phyloP scores from a whole-genome alignment of 108 stramenopile species.

The Poteriospumella lacustris region DNA sequence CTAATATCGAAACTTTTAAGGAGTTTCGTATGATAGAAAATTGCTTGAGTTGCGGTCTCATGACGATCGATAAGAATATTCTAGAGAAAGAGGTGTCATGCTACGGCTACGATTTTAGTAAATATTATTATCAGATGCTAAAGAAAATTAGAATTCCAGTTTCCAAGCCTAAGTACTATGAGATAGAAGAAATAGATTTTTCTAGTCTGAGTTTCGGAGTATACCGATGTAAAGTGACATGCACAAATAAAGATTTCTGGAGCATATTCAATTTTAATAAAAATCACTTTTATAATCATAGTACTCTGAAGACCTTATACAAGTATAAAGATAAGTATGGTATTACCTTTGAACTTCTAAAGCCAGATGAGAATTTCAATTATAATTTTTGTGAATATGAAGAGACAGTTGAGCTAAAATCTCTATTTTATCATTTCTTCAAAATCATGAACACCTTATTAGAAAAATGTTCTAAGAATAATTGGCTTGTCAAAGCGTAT shows the following conservation, averaged over 20 bases:
- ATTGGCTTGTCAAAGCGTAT: not conserved
- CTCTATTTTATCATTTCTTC: not conserved
- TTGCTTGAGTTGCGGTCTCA: not conserved
- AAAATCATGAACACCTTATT: not conserved
- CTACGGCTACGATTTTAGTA: not conserved
- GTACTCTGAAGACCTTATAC: not conserved
- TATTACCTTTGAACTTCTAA: not conserved
- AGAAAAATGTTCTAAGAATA: not conserved
- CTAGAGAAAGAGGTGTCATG: not conserved
- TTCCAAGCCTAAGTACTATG: too few relatives aligned
- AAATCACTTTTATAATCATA: not conserved
- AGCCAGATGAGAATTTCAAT: not conserved
- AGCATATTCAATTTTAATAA: not conserved
- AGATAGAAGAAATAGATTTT: too few relatives aligned
- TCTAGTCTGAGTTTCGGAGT: too few relatives aligned
- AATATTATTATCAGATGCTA: too few relatives aligned
- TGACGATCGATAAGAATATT: not conserved
- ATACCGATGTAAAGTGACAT: too few relatives aligned
- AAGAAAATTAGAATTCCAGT: too few relatives aligned
- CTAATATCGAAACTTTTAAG: not conserved
- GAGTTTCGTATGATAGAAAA: not conserved
- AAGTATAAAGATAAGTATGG: not conserved
- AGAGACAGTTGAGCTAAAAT: not conserved
- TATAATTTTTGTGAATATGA: not conserved
- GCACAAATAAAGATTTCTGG: not conserved